Base-by-base conservation (phyloP, 2,329 filamentous ascomycete species). In the Boeremia lycopersici region DNA sequence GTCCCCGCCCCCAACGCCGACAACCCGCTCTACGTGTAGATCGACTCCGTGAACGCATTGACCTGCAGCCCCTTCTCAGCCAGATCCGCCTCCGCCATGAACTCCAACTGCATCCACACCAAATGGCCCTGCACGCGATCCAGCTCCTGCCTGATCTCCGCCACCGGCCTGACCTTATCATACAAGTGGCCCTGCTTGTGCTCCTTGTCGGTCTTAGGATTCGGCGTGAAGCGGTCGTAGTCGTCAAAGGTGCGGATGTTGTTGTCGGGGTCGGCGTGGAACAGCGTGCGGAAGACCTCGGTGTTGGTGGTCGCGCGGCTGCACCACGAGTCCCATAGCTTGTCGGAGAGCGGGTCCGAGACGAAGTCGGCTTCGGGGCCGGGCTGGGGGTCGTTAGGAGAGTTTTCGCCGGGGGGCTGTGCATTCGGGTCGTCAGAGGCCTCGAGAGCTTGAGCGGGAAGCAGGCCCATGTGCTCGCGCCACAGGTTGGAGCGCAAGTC, bases 101-200 rank as follows among this genome's bases (percentile, higher is more conserved):
- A 98, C 40, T 92, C 85, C 67, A 98, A 74, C n/a, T 92, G 92
- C 87, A 96, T 93, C 90, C 91, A 96, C 6, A 98, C 93, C 35
- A 98, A 75, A 78, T 98, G 93, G 0, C 93, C 93, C 77, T 86
- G 88, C 63, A 98, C 86, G 69, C 88, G 82, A 65, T 91, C 87
- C 44, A 98, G 79, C 74, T 93, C 91, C 61, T 82, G 74, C 13
- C 90, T 83, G 6, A 95, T 86, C 50, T 96, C 88, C 23, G 87
- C 81, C 0, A 86, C 84, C 0, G 68, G 64, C 7, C 64, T 53
- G 74, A 89, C 91, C 54, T 85, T 85, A 72, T 96, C 91, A 67
- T 90, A 96, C 55, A 98, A 82, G 75, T 98, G 95, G 0, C 95
- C 93, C 3, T 91, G 79, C 74, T 91, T 95, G 58, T 78, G 71